phyloP scores from a whole-genome alignment of 1,139 yeast genomes.

The Taphrina deformans region DNA sequence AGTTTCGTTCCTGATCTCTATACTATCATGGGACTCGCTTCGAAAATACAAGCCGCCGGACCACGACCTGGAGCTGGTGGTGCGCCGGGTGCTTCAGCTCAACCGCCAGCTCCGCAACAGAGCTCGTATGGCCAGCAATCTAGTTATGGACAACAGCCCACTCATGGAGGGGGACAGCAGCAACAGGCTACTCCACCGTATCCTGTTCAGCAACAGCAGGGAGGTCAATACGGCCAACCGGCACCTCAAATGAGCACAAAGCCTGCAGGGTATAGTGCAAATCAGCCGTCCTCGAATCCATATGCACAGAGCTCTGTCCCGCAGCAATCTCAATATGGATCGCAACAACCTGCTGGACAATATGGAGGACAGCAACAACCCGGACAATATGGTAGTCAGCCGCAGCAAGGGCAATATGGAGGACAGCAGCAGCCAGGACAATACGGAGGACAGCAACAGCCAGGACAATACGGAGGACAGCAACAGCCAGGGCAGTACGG shows the following conservation, averaged over 20 bases:
- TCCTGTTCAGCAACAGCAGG: slow-evolving; percentile 1
- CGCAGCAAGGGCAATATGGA: slow-evolving; percentile 25
- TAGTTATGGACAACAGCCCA: slow-evolving; percentile 4
- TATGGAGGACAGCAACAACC: slow-evolving; percentile 30
- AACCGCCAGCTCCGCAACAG: neutral
- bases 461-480: too few relatives aligned
- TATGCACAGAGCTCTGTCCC: slow-evolving; percentile 10
- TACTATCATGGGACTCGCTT: slow-evolving; percentile 22
- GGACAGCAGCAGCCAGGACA: slow-evolving; percentile 37
- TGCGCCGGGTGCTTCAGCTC: slow-evolving; percentile 14
- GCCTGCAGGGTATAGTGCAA: slow-evolving; percentile 23
- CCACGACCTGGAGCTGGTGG: slow-evolving; percentile 16
- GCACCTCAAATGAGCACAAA: slow-evolving; percentile 6
- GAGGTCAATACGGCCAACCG: slow-evolving; percentile 8
- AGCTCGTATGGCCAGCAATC: slow-evolving; percentile 11
- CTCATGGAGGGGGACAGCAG: neutral
- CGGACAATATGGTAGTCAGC: slow-evolving; percentile 15
- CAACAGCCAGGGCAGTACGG: slow-evolving; percentile 6
- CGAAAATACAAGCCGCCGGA: slow-evolving; percentile 21
- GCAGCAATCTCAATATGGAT: slow-evolving; percentile 12
- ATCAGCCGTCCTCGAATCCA: slow-evolving; percentile 30
- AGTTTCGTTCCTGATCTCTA: neutral
- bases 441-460: slow-evolving; percentile 8
- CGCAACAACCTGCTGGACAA: slow-evolving; percentile 36
- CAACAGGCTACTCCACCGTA: neutral